Conservation (phyloP, 2,329 filamentous ascomycete species). For the Trichoderma koningii region DNA sequence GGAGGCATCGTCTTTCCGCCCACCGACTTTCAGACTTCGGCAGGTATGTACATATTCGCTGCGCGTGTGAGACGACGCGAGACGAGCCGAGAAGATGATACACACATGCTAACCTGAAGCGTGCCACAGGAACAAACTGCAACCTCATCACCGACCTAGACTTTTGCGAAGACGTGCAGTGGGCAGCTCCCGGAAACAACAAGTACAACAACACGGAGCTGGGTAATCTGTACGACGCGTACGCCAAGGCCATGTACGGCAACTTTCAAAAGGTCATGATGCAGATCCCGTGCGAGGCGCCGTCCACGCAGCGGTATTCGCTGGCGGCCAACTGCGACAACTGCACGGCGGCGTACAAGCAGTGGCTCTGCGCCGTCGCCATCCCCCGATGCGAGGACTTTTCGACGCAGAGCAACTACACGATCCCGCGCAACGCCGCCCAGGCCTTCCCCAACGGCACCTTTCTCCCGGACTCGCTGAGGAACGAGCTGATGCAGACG, state of each 20-base stretch:
- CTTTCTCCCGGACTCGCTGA: slow-evolving; percentile 45
- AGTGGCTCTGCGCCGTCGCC: slow-evolving; percentile 90
- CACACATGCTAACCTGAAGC: not conserved
- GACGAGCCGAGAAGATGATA: not conserved
- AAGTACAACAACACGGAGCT: slow-evolving; percentile 64
- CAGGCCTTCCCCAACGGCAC: slow-evolving; percentile 72
- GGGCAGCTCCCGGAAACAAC: slow-evolving; percentile 83
- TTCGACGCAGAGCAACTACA: slow-evolving; percentile 50
- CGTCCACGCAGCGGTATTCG: slow-evolving; percentile 74
- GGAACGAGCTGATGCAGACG: slow-evolving; percentile 30
- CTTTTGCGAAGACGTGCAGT: slow-evolving; percentile 86
- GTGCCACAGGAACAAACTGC: slow-evolving; percentile 69
- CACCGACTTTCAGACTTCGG: slow-evolving; percentile 76
- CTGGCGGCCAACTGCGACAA: slow-evolving; percentile 74
- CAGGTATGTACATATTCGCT: slow-evolving; percentile 54
- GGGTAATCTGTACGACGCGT: slow-evolving; percentile 73
- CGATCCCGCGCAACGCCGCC: slow-evolving; percentile 66
- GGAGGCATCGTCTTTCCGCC: slow-evolving; percentile 74
- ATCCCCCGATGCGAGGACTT: slow-evolving; percentile 94
- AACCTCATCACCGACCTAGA: slow-evolving; percentile 82
- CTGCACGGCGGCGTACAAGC: slow-evolving; percentile 81
- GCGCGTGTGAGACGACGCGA: too few relatives aligned
- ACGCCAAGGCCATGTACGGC: slow-evolving; percentile 67
- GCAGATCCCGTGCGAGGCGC: slow-evolving; percentile 83
- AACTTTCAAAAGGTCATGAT: slow-evolving; percentile 81